These are phyloP conservation scores for Coleophoma eucalyptorum DNA, from an alignment of 2,329 filamentous ascomycete genomes.

Conservation along the genomic window DNA sequence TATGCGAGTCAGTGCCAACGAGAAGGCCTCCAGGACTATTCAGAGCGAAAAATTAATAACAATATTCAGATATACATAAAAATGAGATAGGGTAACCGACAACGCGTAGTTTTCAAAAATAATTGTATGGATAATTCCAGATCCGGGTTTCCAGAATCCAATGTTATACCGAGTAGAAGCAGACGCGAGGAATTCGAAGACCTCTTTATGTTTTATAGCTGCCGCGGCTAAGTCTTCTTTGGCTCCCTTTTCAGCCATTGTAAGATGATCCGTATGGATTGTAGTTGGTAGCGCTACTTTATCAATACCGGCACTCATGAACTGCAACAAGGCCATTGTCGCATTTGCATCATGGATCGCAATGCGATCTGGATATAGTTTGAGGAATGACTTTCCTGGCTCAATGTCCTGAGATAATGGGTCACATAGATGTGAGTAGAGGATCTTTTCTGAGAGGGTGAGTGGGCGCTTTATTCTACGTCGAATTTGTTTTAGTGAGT, in stretches of 20 bases:
- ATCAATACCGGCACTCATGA: slow-evolving; percentile 36
- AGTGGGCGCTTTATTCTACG: slow-evolving; percentile 17
- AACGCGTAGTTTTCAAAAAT: slow-evolving; percentile 36
- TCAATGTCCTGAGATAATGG: slow-evolving; percentile 25
- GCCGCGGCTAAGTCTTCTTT: slow-evolving; percentile 26
- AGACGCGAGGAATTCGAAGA: slow-evolving; percentile 34
- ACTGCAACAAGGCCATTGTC: slow-evolving; percentile 37
- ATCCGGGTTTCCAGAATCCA: slow-evolving; percentile 33
- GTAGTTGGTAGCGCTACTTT: slow-evolving; percentile 33
- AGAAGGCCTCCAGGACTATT: slow-evolving; percentile 29
- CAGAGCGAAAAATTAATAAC: too few relatives aligned
- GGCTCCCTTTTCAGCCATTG: slow-evolving; percentile 28
- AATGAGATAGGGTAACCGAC: slow-evolving; percentile 18
- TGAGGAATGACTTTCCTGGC: slow-evolving; percentile 33
- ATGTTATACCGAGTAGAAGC: slow-evolving; percentile 42
- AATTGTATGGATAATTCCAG: slow-evolving; percentile 34
- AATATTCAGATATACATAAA: too few relatives aligned
- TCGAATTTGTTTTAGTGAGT: background rate
- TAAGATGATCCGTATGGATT: slow-evolving; percentile 35
- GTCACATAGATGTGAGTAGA: slow-evolving; percentile 32
- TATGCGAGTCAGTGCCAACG: slow-evolving; percentile 33
- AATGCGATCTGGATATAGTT: slow-evolving; percentile 33
- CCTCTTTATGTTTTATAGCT: slow-evolving; percentile 26
- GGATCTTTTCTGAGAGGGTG: slow-evolving; percentile 34
- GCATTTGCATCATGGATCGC: slow-evolving; percentile 39